Conservation (phyloP, 208 protist species). For the Acanthamoeba lugdunensis region DNA sequence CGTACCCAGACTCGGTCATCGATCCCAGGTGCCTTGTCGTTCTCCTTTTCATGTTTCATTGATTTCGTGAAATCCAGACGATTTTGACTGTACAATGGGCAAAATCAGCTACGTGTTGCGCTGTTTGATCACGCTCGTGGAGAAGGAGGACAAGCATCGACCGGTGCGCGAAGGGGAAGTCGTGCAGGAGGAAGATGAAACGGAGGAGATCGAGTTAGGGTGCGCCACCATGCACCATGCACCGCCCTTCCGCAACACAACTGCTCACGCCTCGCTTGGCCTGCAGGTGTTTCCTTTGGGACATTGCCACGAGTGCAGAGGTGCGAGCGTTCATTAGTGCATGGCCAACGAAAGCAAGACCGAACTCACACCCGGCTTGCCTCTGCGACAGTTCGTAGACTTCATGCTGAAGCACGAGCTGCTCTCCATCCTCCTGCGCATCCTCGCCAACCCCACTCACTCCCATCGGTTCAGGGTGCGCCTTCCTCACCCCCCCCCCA, state of each 20-base stretch:
- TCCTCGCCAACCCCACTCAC: background rate
- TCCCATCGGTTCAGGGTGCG: background rate
- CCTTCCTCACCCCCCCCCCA: background rate
- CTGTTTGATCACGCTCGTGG: background rate
- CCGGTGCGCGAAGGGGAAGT: background rate
- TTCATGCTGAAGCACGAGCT: constrained; percentile 36
- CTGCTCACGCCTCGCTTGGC: background rate
- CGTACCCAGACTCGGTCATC: constrained; percentile 3
- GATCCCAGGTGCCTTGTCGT: background rate
- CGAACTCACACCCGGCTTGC: background rate
- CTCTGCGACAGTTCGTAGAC: background rate
- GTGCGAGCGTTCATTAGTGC: background rate
- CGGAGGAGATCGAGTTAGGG: constrained; percentile 26
- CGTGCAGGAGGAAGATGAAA: background rate
- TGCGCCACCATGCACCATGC: background rate
- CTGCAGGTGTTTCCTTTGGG: constrained; percentile 20
- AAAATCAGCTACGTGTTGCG: background rate
- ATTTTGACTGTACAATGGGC: background rate
- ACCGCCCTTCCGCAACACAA: background rate
- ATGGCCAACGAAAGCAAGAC: background rate
- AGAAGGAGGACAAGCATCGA: background rate
- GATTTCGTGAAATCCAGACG: background rate
- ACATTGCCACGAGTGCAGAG: constrained; percentile 2
- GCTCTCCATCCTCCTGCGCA: constrained; percentile 9
- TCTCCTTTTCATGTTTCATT: background rate